These are phyloP conservation scores for Dipteronia dyeriana DNA, from an alignment of 345 rosid genomes.

Conservation along the genomic window DNA sequence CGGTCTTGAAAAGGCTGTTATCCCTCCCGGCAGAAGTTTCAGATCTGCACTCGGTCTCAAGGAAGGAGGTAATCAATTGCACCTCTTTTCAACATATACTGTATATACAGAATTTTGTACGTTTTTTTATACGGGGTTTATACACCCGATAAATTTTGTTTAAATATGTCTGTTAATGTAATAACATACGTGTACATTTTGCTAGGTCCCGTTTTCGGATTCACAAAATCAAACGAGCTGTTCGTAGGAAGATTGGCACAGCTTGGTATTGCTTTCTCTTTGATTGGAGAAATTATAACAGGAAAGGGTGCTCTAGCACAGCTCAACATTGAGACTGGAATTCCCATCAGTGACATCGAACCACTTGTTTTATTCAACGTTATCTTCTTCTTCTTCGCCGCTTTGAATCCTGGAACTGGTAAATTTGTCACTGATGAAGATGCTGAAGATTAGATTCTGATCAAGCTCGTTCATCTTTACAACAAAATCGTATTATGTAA, in stretches of 20 bases:
- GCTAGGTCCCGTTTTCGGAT: slow-evolving; percentile 89
- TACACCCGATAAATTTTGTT: too few species aligned
- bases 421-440: slow-evolving; percentile 85
- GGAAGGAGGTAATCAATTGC: slow-evolving; percentile 66
- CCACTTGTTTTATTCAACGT: slow-evolving; percentile 92
- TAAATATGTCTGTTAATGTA: too few species aligned
- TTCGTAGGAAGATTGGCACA: slow-evolving; percentile 97
- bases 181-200: not conserved
- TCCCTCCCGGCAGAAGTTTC: slow-evolving; percentile 77
- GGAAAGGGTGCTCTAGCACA: slow-evolving; percentile 98
- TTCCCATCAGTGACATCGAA: slow-evolving; percentile 83
- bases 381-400: slow-evolving; percentile 86
- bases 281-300: slow-evolving; percentile 91
- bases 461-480: not conserved
- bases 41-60: slow-evolving; percentile 77
- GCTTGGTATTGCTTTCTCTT: slow-evolving; percentile 88
- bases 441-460: slow-evolving; percentile 30
- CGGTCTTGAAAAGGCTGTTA: slow-evolving; percentile 76
- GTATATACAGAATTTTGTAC: too few species aligned
- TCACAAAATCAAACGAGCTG: slow-evolving; percentile 89
- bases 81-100: not conserved
- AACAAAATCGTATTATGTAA: not conserved
- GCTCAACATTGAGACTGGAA: slow-evolving; percentile 93
- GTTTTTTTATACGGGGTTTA: too few species aligned
- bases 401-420: slow-evolving; percentile 93